phyloP scores from a whole-genome alignment of 352 stramenopile species.

The Phytophthora pinifolia region DNA sequence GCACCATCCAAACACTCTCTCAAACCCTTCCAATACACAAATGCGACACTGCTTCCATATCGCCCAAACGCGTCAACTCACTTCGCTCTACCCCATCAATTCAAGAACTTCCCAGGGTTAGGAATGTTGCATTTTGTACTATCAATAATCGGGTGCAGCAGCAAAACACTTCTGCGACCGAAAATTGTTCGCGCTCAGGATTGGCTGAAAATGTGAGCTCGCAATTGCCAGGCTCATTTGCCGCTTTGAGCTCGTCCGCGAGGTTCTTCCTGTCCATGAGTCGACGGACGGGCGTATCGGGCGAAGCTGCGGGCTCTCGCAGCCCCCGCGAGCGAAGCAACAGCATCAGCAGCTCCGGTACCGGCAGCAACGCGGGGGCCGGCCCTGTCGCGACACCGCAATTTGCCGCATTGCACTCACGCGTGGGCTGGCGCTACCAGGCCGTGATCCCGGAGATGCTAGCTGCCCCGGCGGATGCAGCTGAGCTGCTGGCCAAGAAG shows the following conservation, averaged over 20 bases:
- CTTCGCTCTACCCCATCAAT: too few relatives aligned
- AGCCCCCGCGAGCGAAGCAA: conserved; percentile 31
- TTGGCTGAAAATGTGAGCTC: conserved; percentile 1
- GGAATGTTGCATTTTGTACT: too few relatives aligned
- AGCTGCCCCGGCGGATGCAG: conserved; percentile 11
- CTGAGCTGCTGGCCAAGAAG: conserved; percentile 29
- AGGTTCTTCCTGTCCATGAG: conserved; percentile 30
- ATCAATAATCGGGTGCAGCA: too few relatives aligned
- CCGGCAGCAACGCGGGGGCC: conserved; percentile 4
- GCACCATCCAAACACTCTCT: too few relatives aligned
- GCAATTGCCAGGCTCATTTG: conserved; percentile 14
- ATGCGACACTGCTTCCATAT: too few relatives aligned
- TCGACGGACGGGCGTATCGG: conserved; percentile 22
- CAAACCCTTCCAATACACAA: too few relatives aligned
- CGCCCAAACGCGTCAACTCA: too few relatives aligned
- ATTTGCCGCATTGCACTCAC: conserved; percentile 72
- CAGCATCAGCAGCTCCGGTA: conserved; percentile 22
- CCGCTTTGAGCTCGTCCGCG: conserved; percentile 13
- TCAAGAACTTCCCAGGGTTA: too few relatives aligned
- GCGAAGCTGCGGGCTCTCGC: conserved; percentile 12
- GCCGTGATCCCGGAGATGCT: conserved; percentile 64
- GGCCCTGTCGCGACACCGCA: conserved; percentile 25
- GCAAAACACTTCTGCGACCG: background rate
- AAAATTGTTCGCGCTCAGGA: background rate
- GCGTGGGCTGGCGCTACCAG: conserved; percentile 83